Percentiles rank a stretch among this genome's conserved stretches.
Conservation (phyloP, 1,284 basidiomycete genomes). For the Malassezia psittaci region DNA sequence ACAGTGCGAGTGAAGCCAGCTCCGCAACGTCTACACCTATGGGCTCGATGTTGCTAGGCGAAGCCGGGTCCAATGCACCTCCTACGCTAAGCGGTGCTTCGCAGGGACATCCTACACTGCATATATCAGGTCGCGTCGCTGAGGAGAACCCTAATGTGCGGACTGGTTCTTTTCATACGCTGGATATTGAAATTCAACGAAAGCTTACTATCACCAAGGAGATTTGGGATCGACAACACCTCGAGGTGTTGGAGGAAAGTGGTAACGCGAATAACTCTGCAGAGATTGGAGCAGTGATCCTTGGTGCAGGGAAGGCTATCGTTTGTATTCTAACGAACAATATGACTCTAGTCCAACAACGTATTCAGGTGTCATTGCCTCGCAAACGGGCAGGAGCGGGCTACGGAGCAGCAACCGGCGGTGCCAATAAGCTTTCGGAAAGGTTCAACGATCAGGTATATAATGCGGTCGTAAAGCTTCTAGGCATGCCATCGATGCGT, state of each 20-base stretch:
- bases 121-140: conserved; percentile 79
- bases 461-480: conserved; percentile 75
- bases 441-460: conserved; percentile 79
- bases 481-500: conserved; percentile 69
- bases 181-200: conserved; percentile 86
- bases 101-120: conserved; percentile 54
- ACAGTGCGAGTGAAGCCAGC: conserved; percentile 16
- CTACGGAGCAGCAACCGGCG: conserved; percentile 18
- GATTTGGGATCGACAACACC: conserved; percentile 79
- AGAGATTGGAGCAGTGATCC: conserved; percentile 90
- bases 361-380: conserved; percentile 80
- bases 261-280: conserved; percentile 85
- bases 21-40: conserved; percentile 23
- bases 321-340: conserved; percentile 91
- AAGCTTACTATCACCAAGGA: conserved; percentile 82
- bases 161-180: conserved; percentile 86
- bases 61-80: conserved; percentile 12
- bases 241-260: conserved; percentile 72
- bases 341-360: conserved; percentile 87
- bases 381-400: conserved; percentile 57
- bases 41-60: conserved; percentile 26
- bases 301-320: conserved; percentile 84
- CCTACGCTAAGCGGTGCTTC: conserved; percentile 20
- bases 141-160: conserved; percentile 84
- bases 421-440: conserved; percentile 23